Conservation (phyloP, 768 basidiomycete species). For the Hysterangium stoloniferum region DNA sequence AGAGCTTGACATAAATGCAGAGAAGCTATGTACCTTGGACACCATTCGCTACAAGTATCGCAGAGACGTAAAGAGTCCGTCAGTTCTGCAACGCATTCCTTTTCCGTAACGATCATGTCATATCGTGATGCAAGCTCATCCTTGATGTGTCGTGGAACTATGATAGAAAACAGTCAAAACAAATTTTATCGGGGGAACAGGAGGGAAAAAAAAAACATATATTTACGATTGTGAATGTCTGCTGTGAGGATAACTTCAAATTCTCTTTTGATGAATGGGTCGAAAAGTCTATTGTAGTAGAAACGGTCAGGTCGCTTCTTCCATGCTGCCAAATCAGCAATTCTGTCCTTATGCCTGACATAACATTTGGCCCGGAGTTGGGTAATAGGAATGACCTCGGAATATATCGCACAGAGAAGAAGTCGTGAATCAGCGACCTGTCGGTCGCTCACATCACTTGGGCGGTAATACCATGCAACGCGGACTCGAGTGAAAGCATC, state of each 20-base stretch:
- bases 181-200: conserved; percentile 16
- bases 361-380: conserved; percentile 90
- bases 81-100: conserved; percentile 84
- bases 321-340: conserved; percentile 87
- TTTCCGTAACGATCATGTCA: conserved; percentile 93
- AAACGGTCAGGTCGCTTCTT: conserved; percentile 92
- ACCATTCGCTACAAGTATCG: conserved; percentile 82
- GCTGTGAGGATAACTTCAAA: conserved; percentile 89
- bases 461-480: conserved; percentile 94
- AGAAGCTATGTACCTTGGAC: conserved; percentile 50
- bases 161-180: conserved; percentile 11
- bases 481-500: conserved; percentile 77
- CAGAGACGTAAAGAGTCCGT: conserved; percentile 83
- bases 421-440: conserved; percentile 85
- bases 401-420: conserved; percentile 91
- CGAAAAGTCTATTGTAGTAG: conserved; percentile 92
- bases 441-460: conserved; percentile 90
- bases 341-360: conserved; percentile 93
- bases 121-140: conserved; percentile 74
- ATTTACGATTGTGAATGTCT: conserved; percentile 84
- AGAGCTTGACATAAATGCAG: background rate
- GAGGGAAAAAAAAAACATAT: conserved; percentile 12
- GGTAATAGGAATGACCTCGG: conserved; percentile 91
- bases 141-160: conserved; percentile 78
- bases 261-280: conserved; percentile 97